These are phyloP conservation scores for Magnolia officinalis DNA, from an alignment of 164 flowering plant species.

Conservation along the genomic window DNA sequence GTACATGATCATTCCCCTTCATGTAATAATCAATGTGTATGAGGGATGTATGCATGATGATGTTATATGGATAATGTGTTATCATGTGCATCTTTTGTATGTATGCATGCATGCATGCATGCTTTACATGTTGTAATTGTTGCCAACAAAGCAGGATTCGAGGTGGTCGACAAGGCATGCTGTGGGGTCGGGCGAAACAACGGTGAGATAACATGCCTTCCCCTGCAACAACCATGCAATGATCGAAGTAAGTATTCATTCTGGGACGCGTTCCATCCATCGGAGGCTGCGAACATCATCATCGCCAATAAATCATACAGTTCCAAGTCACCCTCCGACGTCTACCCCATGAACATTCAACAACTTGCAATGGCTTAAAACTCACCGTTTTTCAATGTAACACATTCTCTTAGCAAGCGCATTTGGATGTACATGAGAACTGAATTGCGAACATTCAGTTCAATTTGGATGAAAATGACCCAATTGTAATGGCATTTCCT, in stretches of 20 bases:
- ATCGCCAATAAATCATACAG: constrained; percentile 40
- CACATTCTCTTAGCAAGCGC: background rate
- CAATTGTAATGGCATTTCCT: too few species aligned
- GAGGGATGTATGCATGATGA: too few species aligned
- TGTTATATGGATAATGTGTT: too few species aligned
- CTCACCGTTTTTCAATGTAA: too few species aligned
- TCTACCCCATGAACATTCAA: constrained; percentile 56
- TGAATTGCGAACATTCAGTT: too few species aligned
- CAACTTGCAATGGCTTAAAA: constrained; percentile 42
- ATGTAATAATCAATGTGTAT: too few species aligned
- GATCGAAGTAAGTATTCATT: constrained; percentile 59
- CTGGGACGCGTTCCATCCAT: constrained; percentile 88
- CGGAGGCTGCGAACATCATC: constrained; percentile 50
- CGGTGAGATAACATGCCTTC: constrained; percentile 83
- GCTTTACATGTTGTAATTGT: background rate
- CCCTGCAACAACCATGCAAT: constrained; percentile 64
- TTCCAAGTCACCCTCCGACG: constrained; percentile 30
- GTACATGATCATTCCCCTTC: too few species aligned
- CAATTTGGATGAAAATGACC: too few species aligned
- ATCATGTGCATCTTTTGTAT: too few species aligned
- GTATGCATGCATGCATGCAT: background rate
- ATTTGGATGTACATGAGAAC: background rate
- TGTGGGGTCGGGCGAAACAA: constrained; percentile 92
- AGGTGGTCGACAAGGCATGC: constrained; percentile 72
- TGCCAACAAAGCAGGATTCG: constrained; percentile 47